Evolutionary conservation across 179 eudicot genomes (phyloP).

Genomic region (Corrigiola litoralis): DNA sequence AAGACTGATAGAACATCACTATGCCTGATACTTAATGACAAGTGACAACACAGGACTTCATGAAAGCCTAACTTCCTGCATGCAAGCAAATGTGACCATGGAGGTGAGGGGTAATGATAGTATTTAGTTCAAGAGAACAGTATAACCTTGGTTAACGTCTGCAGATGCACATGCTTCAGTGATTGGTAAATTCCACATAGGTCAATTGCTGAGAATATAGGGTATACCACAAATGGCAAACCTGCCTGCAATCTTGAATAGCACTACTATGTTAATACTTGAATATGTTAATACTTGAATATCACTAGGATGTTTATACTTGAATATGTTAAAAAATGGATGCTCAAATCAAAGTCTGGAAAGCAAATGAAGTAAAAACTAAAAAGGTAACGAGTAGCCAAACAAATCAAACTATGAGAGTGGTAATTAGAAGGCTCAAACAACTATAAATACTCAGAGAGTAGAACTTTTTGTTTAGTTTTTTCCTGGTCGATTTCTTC

Average conservation of each 20-base stretch:
- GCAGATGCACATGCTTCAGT: constrained; percentile 90
- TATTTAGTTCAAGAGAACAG: too few species aligned
- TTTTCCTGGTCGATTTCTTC: neutral
- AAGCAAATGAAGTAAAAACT: neutral
- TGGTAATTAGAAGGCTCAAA: neutral
- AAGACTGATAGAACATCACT: constrained; percentile 21
- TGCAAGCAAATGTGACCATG: too few species aligned
- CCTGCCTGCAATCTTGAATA: constrained; percentile 67
- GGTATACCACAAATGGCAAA: constrained; percentile 81
- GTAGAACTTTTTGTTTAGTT: neutral
- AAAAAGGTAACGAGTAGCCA: neutral
- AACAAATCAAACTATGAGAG: neutral
- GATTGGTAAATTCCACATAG: constrained; percentile 85
- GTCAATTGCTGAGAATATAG: constrained; percentile 76
- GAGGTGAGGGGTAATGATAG: too few species aligned
- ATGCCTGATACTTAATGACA: too few species aligned
- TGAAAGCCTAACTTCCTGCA: too few species aligned
- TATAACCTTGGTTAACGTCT: constrained; percentile 84
- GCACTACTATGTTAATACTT: constrained; percentile 15
- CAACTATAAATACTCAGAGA: neutral
- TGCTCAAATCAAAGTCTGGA: neutral
- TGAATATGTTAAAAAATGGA: neutral
- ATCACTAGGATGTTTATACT: neutral
- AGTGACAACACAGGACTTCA: too few species aligned
- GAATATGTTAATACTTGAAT: neutral